Base-by-base conservation (phyloP, 2,329 filamentous ascomycete genomes). In the Emericellopsis cladophorae region DNA sequence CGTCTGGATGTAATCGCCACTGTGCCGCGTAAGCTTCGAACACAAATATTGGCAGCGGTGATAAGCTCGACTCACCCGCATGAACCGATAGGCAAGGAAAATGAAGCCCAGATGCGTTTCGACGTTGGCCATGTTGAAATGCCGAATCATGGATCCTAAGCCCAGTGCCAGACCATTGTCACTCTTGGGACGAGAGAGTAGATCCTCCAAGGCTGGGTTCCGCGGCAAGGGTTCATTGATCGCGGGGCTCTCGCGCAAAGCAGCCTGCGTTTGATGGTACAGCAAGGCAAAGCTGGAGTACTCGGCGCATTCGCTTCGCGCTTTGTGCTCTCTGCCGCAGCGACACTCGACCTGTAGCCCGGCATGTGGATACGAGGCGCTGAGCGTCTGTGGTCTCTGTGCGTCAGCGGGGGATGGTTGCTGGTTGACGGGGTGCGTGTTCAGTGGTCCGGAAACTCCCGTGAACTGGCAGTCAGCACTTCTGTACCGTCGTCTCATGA, bases 51-150 rank as follows among this genome's bases (percentile, higher is more conserved):
- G 33, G 10, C 16, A 37, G 35, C 26, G 26, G 9, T 3, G 4
- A 29, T 29, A 3, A 3, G 26, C 26, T 15, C 6, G 32, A 42
- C 48, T 16, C 40, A 52, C 51, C 21, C 51, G 44, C 41, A 53
- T 44, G 2, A 53, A 43, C 11, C 51, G 42, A 26, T 53, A 53
- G 11, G 45, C 43, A 16, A 53, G 44, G 18, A 53, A 48, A 29
- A 52, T 53, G 4, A 53, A 29, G 4, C 51, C 51, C 12, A 51
- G 47, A 12, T 52, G 32, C 5, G 51, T 48, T 37, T 53, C 51
- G n/a, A 48, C 43, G 31, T 51, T 48, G 5, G 41, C 35, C 21
- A 52, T 44, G 35, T 47, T 42, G 12, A 52, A 53, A 12, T 51
- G 51, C 8, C 48, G 46, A 8, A 53, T 45, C 3, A 49, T 51